Evolutionary conservation across 2,329 filamentous ascomycete genomes (phyloP).

Genomic region (Diaporthe vaccinii): DNA sequence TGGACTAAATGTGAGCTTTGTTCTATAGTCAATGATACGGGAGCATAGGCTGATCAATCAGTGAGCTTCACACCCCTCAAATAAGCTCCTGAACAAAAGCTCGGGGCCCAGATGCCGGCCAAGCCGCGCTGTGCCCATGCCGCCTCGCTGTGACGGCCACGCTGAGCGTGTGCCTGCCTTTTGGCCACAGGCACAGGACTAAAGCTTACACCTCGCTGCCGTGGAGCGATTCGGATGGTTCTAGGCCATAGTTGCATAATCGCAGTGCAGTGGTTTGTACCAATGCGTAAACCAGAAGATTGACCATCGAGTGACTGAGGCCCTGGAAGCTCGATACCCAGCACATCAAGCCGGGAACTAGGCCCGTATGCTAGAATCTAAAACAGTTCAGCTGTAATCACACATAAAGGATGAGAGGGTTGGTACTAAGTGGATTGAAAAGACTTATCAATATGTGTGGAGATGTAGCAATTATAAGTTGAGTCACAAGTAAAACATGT

Average conservation of each 20-base stretch:
- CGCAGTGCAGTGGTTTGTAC: background rate
- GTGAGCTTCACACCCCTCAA: background rate
- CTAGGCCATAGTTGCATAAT: background rate
- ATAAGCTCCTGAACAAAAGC: background rate
- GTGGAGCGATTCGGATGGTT: background rate
- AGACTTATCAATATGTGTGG: no score
- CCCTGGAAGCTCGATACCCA: background rate
- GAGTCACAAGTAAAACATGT: no score
- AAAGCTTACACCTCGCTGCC: background rate
- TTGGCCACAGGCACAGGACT: background rate
- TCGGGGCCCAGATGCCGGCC: background rate
- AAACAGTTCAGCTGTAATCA: no score
- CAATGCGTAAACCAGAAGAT: background rate
- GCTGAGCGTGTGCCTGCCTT: background rate
- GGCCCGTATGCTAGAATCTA: background rate
- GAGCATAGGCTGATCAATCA: background rate
- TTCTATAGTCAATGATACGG: background rate
- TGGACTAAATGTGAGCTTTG: background rate
- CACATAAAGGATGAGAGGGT: background rate
- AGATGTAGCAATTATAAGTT: no score
- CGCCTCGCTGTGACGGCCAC: background rate
- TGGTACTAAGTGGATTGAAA: no score
- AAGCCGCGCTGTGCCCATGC: background rate
- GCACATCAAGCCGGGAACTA: background rate
- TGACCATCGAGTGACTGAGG: background rate